phyloP scores from a whole-genome alignment of 2,329 filamentous ascomycete species.

The Penicillium sclerotigenum region DNA sequence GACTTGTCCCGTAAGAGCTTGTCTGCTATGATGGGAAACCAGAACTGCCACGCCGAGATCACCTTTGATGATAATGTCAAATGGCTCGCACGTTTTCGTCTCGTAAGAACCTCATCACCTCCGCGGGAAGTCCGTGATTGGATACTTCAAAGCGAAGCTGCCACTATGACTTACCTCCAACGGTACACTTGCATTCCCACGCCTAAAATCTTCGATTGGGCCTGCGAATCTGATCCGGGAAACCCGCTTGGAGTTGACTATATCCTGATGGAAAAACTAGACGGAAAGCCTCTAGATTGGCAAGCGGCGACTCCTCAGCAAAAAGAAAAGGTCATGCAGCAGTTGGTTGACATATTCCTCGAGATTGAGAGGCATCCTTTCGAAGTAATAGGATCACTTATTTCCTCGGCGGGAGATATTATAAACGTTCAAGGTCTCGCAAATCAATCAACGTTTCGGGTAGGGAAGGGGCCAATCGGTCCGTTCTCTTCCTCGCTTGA shows the following conservation, averaged over 20 bases:
- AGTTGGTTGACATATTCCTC: conserved; percentile 1
- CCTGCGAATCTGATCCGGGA: neutral
- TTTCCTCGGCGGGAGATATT: neutral
- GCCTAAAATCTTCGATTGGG: neutral
- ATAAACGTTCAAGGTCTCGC: neutral
- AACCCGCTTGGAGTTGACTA: neutral
- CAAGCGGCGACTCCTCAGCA: neutral
- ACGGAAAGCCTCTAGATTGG: neutral
- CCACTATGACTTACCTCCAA: conserved; percentile 2
- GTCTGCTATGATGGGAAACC: too few relatives aligned
- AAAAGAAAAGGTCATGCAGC: conserved; percentile 3
- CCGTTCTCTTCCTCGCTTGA: neutral
- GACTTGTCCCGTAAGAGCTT: neutral
- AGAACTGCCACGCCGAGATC: too few relatives aligned
- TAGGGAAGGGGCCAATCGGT: neutral
- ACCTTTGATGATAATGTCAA: too few relatives aligned
- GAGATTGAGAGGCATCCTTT: conserved; percentile 1
- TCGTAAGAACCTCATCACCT: too few relatives aligned
- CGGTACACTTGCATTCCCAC: neutral
- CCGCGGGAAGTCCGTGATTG: neutral
- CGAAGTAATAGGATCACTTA: neutral
- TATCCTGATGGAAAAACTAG: conserved; percentile 2
- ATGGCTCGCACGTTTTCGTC: too few relatives aligned
- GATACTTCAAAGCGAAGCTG: conserved; percentile 2
- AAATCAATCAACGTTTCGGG: neutral